These are phyloP conservation scores for Serendipita sp. DNA, from an alignment of 768 basidiomycete genomes.

Conservation along the genomic window DNA sequence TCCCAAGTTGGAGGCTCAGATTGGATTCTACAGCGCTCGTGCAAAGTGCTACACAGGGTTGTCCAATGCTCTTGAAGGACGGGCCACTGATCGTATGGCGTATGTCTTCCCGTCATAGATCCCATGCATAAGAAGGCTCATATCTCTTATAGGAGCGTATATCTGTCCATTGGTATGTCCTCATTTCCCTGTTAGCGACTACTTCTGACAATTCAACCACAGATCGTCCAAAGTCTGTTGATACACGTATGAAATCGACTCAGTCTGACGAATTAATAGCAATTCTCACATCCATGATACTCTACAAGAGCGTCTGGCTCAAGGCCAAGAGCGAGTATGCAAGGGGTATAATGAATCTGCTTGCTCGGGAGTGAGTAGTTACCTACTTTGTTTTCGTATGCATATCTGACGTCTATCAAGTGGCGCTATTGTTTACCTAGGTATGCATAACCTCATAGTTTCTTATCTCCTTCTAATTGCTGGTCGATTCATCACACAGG, in stretches of 20 bases:
- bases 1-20: neutral
- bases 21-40: too few relatives aligned
- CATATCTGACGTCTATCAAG: neutral
- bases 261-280: neutral
- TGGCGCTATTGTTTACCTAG: neutral
- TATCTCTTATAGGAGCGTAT: neutral
- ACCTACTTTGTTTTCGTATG: neutral
- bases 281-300: neutral
- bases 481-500: too few relatives aligned
- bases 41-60: neutral
- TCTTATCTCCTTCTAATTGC: too few relatives aligned
- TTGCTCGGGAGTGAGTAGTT: neutral
- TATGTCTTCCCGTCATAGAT: neutral
- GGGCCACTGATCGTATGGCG: neutral
- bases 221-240: neutral
- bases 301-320: neutral
- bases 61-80: neutral
- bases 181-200: neutral
- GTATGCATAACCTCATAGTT: too few relatives aligned
- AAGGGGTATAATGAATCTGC: neutral
- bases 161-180: neutral
- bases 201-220: neutral
- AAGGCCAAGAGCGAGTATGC: neutral
- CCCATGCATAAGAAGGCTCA: neutral
- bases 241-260: neutral